A percentile compares a stretch with the other conserved stretches of the same genome.
phyloP scores from a whole-genome alignment of 2,329 filamentous ascomycete species.

The Trichoderma sp. region DNA sequence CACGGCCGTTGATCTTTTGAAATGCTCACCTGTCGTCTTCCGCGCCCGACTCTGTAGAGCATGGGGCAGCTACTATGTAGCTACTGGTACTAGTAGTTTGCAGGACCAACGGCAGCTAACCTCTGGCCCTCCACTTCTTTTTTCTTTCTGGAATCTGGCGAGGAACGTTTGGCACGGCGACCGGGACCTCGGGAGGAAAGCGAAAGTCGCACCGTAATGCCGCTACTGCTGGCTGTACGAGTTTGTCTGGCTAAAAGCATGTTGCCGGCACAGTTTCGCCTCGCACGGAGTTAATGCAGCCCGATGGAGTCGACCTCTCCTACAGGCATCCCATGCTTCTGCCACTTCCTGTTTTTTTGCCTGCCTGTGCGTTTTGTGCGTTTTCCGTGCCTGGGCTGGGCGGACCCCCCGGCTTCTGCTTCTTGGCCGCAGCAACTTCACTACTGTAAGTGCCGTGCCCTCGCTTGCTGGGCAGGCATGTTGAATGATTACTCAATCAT shows the following conservation, averaged over 20 bases:
- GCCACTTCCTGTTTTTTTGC: background rate
- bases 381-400: background rate
- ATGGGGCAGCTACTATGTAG: background rate
- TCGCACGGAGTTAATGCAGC: slow-evolving; percentile 14
- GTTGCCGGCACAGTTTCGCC: slow-evolving; percentile 6
- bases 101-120: slow-evolving; percentile 11
- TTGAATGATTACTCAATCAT: background rate
- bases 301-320: slow-evolving; percentile 1
- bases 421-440: slow-evolving; percentile 1
- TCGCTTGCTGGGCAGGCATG: background rate
- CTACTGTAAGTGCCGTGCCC: background rate
- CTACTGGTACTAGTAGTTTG: no score
- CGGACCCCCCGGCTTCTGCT: background rate
- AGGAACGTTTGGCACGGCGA: slow-evolving; percentile 7
- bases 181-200: background rate
- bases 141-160: slow-evolving; percentile 15
- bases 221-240: background rate
- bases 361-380: background rate
- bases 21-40: background rate
- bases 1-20: background rate
- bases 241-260: background rate
- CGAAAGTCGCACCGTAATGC: background rate
- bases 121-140: background rate
- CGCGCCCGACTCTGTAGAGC: background rate
- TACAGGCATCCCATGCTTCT: background rate